These are phyloP conservation scores for Gossypium anomalum DNA, from an alignment of 345 rosid genomes.

Conservation along the genomic window DNA sequence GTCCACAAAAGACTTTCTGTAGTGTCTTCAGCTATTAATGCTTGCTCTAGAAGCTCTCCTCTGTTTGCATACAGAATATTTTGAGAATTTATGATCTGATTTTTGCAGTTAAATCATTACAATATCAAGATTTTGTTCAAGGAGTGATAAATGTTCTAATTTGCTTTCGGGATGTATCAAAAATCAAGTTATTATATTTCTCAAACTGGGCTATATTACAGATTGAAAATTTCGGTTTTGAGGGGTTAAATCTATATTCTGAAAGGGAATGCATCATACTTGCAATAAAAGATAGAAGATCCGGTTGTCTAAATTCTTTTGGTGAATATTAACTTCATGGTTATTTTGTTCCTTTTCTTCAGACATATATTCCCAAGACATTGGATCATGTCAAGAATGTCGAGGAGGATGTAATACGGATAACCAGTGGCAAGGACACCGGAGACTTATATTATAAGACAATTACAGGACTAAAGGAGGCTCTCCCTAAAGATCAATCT, in stretches of 20 bases:
- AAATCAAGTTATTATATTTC: background rate
- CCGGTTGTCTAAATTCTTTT: background rate
- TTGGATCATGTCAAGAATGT: slow-evolving; percentile 70
- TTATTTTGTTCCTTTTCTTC: background rate
- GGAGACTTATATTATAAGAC: slow-evolving; percentile 72
- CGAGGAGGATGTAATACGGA: slow-evolving; percentile 65
- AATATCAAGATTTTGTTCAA: background rate
- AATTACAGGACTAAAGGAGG: slow-evolving; percentile 76
- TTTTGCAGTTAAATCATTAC: background rate
- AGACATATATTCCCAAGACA: slow-evolving; percentile 89
- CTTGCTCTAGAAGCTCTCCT: background rate
- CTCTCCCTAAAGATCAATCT: slow-evolving; percentile 39
- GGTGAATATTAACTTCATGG: slow-evolving; percentile 5
- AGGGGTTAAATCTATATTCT: background rate
- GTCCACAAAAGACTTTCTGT: background rate
- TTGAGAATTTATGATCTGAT: background rate
- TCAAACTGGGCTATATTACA: background rate
- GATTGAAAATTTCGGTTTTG: background rate
- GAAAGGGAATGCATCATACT: background rate
- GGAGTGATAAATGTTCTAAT: background rate
- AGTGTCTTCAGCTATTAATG: background rate
- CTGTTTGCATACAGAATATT: background rate
- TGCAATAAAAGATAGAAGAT: background rate
- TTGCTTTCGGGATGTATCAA: background rate
- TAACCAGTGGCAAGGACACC: slow-evolving; percentile 76